These are phyloP conservation scores for Hanseniaspora occidentalis DNA, from an alignment of 805 yeast genomes.

Conservation along the genomic window DNA sequence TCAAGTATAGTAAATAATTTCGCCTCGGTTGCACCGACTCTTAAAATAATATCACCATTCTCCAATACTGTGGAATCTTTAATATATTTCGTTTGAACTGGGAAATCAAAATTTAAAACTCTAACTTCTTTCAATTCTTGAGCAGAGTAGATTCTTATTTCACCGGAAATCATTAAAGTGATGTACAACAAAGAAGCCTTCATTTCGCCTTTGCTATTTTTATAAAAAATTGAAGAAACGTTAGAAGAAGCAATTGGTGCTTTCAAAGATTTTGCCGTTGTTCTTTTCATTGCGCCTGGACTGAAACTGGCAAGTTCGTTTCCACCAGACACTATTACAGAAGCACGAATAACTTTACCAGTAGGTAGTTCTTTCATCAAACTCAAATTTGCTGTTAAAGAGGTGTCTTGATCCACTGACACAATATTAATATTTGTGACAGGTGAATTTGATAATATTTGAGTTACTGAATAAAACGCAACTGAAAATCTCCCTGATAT, in stretches of 20 bases:
- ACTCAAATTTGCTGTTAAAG: constrained; percentile 51
- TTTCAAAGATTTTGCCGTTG: constrained; percentile 46
- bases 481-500: constrained; percentile 50
- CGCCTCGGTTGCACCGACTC: constrained; percentile 44
- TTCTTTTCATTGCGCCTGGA: constrained; percentile 46
- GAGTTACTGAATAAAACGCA: constrained; percentile 34
- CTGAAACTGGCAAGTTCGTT: constrained; percentile 34
- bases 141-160: constrained; percentile 34
- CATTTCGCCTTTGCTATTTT: constrained; percentile 12
- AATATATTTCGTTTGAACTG: constrained; percentile 29
- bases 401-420: constrained; percentile 44
- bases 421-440: constrained; percentile 47
- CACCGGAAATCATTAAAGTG: constrained; percentile 33
- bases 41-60: constrained; percentile 45
- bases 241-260: constrained; percentile 36
- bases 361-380: constrained; percentile 45
- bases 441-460: constrained; percentile 35
- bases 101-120: constrained; percentile 32
- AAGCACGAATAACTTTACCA: constrained; percentile 52
- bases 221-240: constrained; percentile 30
- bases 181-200: constrained; percentile 37
- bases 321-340: constrained; percentile 40
- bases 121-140: constrained; percentile 54
- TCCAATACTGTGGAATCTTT: constrained; percentile 34
- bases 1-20: constrained; percentile 40